Percentiles rank a stretch among this genome's conserved stretches.
These are phyloP conservation scores for Yarrowia sp. DNA, from an alignment of 805 yeast species.

Conservation along the genomic window DNA sequence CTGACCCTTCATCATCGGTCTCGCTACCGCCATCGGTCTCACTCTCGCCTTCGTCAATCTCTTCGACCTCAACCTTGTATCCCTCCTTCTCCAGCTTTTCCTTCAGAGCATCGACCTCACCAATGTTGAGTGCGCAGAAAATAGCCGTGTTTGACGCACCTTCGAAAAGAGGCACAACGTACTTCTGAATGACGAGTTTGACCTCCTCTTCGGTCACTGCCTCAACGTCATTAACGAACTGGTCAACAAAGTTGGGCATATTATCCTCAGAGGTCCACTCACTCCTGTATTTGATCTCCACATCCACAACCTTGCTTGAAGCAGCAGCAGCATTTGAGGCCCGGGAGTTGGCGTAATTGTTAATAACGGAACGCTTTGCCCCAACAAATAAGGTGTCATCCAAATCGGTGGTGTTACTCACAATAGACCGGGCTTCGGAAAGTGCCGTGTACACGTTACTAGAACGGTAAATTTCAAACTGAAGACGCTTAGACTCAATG, in stretches of 20 bases:
- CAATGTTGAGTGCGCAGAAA: slow-evolving; percentile 77
- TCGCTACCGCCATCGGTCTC: slow-evolving; percentile 44
- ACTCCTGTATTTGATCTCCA: slow-evolving; percentile 58
- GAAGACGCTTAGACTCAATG: slow-evolving; percentile 70
- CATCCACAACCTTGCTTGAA: slow-evolving; percentile 69
- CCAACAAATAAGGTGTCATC: slow-evolving; percentile 70
- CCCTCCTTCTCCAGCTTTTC: slow-evolving; percentile 61
- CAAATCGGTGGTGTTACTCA: slow-evolving; percentile 62
- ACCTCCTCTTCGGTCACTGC: slow-evolving; percentile 59
- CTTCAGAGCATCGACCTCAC: slow-evolving; percentile 58
- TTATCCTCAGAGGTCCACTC: slow-evolving; percentile 7
- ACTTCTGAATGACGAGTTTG: slow-evolving; percentile 57
- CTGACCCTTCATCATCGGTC: slow-evolving; percentile 45
- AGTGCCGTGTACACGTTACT: slow-evolving; percentile 65
- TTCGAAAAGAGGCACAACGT: slow-evolving; percentile 71
- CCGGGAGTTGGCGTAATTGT: slow-evolving; percentile 70
- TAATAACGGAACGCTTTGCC: slow-evolving; percentile 77
- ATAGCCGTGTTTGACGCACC: slow-evolving; percentile 58
- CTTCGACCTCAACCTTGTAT: slow-evolving; percentile 66
- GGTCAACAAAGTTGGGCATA: slow-evolving; percentile 42
- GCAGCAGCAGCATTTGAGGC: slow-evolving; percentile 53
- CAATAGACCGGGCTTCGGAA: slow-evolving; percentile 68
- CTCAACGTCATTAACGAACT: slow-evolving; percentile 61
- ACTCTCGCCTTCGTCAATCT: slow-evolving; percentile 50
- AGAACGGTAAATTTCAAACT: slow-evolving; percentile 77